Base-by-base conservation (phyloP, 345 rosid genomes). In the Melaleuca alternifolia region DNA sequence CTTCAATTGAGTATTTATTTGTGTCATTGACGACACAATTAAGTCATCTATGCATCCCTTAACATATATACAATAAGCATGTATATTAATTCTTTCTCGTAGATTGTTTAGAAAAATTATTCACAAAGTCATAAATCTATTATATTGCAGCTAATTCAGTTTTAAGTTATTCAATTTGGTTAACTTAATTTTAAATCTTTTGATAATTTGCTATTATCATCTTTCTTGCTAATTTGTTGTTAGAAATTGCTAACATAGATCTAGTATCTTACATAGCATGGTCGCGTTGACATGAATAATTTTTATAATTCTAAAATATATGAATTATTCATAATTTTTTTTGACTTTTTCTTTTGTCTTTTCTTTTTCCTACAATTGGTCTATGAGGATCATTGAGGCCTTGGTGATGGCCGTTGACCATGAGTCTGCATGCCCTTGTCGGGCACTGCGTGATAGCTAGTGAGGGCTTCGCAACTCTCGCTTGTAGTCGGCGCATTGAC, bases 251-350 rank as follows among this genome's bases (percentile, higher is more conserved):
- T 65, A 4, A 65, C 11, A 37, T 33, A 3, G 24, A 8, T 9
- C 1, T 9, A 4, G 9, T 7, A 8, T 30, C 44, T 5, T 14
- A 16, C 15, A 15, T 62, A 2, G 18, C 9, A 6, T 2, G 16
- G 54, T 18, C 20, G 3, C 5, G 24, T 6, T 5, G 0, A 65
- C 0, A 0, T 65, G 20, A 37, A 33, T 2, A 65, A 33, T 15
- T 16, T 30, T 65, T 14, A 1, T 15, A 65, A 1, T 16, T 33
- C 8, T 12, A 0, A 51, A 51, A 51, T 12, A 11, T 51, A 13
- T 13, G 41, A 41, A 41, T 6, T 24, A 2, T 23, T 53, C 18
- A 53, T 18, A 6, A 53, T 13, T 6, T 5, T 5, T 51, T 5
- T 51, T 51, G 54, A 51, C 5, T 51, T 51, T 51, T 30, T 14